Base-by-base conservation (phyloP, 176 grass and related monocot species). In the Triticum timopheevii region DNA sequence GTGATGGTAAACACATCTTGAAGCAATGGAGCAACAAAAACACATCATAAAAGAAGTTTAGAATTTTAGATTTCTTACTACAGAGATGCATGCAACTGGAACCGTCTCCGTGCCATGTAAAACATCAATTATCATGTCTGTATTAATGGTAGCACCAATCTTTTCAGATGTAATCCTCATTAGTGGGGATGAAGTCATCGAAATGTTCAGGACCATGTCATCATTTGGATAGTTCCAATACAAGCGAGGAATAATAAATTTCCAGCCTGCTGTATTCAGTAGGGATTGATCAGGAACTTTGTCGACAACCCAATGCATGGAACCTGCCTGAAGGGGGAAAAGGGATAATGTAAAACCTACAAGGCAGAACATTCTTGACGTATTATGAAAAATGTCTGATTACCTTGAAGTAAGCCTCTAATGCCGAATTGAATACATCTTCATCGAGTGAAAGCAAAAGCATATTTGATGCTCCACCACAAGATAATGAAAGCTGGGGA, bases 141-240 rank as follows among this genome's bases (percentile, higher is more conserved):
- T 82, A 22, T 82, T 87, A 62, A 93, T 89, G 25, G 82, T 90
- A 25, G 88, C 88, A 83, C 87, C 86, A 44, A 98, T 77, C 11
- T 85, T 93, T 79, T 98, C 92, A 83, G 90, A 58, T 39, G 79
- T 90, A 89, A 98, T 89, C 65, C 49, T 61, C 69, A 98, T 84
- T 16, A 84, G 42, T 65, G 97, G 97, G 85, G 94, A 54, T 89
- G 97, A 96, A 77, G 92, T 75, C 86, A 98, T 82, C 3, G 97
- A 98, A 87, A 98, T 93, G 63, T 98, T 94, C 73, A 98, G 45
- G 61, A 82, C 35, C 93, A 98, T 98, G 36, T 92, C 78, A 58
- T 96, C 97, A 91, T 98, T 98, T 76, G 97, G 97, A 28, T 96
- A 98, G 83, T 75, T 94, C 83, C 83, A 82, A 82, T 98, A 98